Base-by-base conservation (phyloP, 2,329 filamentous ascomycete species). In the Cercospora berteroae region DNA sequence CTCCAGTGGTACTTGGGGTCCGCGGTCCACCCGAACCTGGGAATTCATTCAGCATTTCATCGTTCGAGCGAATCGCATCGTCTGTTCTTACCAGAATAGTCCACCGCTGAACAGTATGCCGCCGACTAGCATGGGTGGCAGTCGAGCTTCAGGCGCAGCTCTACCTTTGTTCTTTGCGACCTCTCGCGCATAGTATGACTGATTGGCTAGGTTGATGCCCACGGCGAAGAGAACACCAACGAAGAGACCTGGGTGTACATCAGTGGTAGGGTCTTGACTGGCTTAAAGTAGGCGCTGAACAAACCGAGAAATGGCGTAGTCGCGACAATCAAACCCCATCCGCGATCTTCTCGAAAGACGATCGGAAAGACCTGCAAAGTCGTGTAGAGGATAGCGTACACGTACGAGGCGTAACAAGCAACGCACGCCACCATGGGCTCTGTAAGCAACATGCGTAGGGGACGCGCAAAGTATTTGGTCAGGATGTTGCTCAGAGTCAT, bases 301-400 rank as follows among this genome's bases (percentile, higher is more conserved):
- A 10, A 18, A 50, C 59, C 65, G 2, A 69, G 58, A n/a, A 69
- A 69, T 12, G 83, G 82, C 1, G 84, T 70, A 0, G 80, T 81
- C 2, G 80, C 80, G 1, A 82, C 73, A 2, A 83, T 79, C 0
- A 76, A 70, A 9, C 73, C 74, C 78, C 80, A 85, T 13, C 78
- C 78, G 10, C 83, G 79, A n/a, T 79, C 61, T 65, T 83, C 76
- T 31, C 74, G 63, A 63, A 82, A 85, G 12, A 82, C 81, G 60
- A 85, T 82, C 0, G 82, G 83, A 59, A 83, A 84, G 1, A 82
- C 78, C 61, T 83, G 80, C 0, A 85, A 77, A 0, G 79, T 80
- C 56, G 84, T 76, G 70, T 83, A 85, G 18, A 84, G 76, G 3
- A 85, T 72, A 3, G 77, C 78, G 65, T 83, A 85, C 25, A 83